phyloP scores from a whole-genome alignment of 2,329 filamentous ascomycete genomes.

The Fusarium pseudocircinatum region DNA sequence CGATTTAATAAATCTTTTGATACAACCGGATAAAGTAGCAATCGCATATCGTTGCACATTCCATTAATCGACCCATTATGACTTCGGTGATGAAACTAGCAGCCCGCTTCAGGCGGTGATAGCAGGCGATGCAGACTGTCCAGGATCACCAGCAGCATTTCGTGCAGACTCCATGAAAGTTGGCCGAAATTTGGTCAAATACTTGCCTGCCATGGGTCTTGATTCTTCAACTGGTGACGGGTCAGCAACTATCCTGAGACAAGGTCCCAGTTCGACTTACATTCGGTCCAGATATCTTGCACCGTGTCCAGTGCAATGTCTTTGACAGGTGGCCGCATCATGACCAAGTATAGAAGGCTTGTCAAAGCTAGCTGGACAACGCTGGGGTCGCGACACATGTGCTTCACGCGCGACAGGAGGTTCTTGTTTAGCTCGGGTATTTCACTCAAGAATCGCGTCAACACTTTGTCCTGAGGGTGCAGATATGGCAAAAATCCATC shows the following conservation, averaged over 20 bases:
- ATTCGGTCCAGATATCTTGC: conserved; percentile 73
- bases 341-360: conserved; percentile 72
- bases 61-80: not conserved
- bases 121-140: conserved; percentile 39
- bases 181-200: conserved; percentile 69
- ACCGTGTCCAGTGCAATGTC: conserved; percentile 72
- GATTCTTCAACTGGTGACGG: conserved; percentile 65
- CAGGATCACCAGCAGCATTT: conserved; percentile 36
- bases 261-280: conserved; percentile 54
- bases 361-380: conserved; percentile 71
- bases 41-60: not conserved
- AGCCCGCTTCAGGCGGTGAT: conserved; percentile 44
- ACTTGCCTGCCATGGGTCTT: conserved; percentile 69
- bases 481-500: conserved; percentile 91
- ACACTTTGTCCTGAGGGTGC: conserved; percentile 87
- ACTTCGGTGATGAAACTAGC: not conserved
- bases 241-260: conserved; percentile 27
- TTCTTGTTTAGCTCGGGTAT: conserved; percentile 80
- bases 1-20: conserved; percentile 17
- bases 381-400: conserved; percentile 72
- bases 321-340: conserved; percentile 73
- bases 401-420: conserved; percentile 78
- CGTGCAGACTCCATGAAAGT: conserved; percentile 54
- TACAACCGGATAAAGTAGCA: conserved; percentile 1
- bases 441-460: conserved; percentile 92